A percentile compares a stretch with the other conserved stretches of the same genome.
Evolutionary conservation across 352 stramenopile species (phyloP).

Genomic region (Pythium scleroteichum): DNA sequence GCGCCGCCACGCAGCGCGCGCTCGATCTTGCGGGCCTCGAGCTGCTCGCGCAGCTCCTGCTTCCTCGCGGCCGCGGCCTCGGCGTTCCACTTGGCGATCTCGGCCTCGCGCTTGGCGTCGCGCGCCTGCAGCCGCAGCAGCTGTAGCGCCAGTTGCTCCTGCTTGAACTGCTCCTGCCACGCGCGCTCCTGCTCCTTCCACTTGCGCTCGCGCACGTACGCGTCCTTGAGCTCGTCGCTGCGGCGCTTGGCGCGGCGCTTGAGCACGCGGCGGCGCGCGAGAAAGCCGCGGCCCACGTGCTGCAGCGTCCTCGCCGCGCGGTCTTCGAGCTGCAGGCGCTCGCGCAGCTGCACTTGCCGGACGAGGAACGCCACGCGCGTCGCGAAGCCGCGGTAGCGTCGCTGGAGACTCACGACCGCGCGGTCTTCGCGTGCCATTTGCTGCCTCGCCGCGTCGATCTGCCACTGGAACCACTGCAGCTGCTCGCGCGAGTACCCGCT

Average conservation of each 20-base stretch:
- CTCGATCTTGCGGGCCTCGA: slow-evolving; percentile 33
- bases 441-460: slow-evolving; percentile 34
- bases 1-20: slow-evolving; percentile 1
- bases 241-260: slow-evolving; percentile 33
- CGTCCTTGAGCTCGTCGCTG: slow-evolving; percentile 48
- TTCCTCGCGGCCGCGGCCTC: slow-evolving; percentile 45
- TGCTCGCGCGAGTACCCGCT: slow-evolving; percentile 42
- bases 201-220: slow-evolving; percentile 59
- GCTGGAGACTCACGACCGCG: slow-evolving; percentile 53
- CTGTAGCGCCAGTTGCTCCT: slow-evolving; percentile 61
- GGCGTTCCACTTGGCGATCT: slow-evolving; percentile 54
- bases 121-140: slow-evolving; percentile 42
- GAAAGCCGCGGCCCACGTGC: slow-evolving; percentile 33
- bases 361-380: slow-evolving; percentile 45
- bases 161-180: slow-evolving; percentile 60
- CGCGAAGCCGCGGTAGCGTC: slow-evolving; percentile 50
- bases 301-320: slow-evolving; percentile 40
- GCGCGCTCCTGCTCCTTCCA: slow-evolving; percentile 51
- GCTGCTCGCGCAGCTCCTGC: slow-evolving; percentile 42
- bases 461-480: slow-evolving; percentile 37
- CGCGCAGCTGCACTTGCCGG: slow-evolving; percentile 34
- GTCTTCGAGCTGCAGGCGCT: slow-evolving; percentile 36
- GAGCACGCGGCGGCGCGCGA: slow-evolving; percentile 36
- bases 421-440: slow-evolving; percentile 45
- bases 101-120: slow-evolving; percentile 60